Percentiles rank a stretch among this genome's conserved stretches.
Evolutionary conservation across 2,329 filamentous ascomycete genomes (phyloP).

Genomic region (Penicillium sp.): DNA sequence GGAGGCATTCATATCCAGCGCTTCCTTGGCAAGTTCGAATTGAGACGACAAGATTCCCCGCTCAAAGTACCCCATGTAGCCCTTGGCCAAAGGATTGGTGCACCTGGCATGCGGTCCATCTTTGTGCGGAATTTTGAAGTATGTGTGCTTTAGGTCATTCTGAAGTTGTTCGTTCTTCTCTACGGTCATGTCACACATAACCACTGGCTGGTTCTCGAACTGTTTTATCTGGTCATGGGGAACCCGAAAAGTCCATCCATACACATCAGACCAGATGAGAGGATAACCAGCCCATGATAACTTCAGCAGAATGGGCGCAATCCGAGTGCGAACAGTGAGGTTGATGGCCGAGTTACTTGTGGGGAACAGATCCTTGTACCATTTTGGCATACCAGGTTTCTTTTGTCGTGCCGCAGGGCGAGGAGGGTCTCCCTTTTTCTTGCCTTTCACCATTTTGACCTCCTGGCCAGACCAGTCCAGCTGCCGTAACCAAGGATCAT

Average conservation of each 20-base stretch:
- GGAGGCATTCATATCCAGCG: slow-evolving; percentile 95
- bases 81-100: slow-evolving; percentile 81
- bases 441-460: slow-evolving; percentile 83
- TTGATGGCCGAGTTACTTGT: slow-evolving; percentile 62
- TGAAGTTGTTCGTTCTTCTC: slow-evolving; percentile 63
- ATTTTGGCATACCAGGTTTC: slow-evolving; percentile 87
- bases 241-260: slow-evolving; percentile 89
- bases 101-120: slow-evolving; percentile 84
- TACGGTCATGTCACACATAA: slow-evolving; percentile 68
- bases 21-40: slow-evolving; percentile 85
- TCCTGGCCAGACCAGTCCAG: slow-evolving; percentile 95
- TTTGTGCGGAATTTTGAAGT: slow-evolving; percentile 95
- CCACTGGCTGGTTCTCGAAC: slow-evolving; percentile 67
- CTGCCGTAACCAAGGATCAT: slow-evolving; percentile 86
- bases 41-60: slow-evolving; percentile 81
- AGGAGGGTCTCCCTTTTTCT: slow-evolving; percentile 76
- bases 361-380: slow-evolving; percentile 87
- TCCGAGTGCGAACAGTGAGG: slow-evolving; percentile 77
- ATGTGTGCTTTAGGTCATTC: slow-evolving; percentile 61
- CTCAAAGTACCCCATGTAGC: slow-evolving; percentile 86
- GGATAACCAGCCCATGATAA: slow-evolving; percentile 86
- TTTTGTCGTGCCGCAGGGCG: slow-evolving; percentile 79
- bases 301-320: slow-evolving; percentile 77
- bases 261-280: slow-evolving; percentile 84
- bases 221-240: slow-evolving; percentile 55